Evolutionary conservation across 164 flowering plant species (phyloP).

Genomic region (Vitis cinerea): DNA sequence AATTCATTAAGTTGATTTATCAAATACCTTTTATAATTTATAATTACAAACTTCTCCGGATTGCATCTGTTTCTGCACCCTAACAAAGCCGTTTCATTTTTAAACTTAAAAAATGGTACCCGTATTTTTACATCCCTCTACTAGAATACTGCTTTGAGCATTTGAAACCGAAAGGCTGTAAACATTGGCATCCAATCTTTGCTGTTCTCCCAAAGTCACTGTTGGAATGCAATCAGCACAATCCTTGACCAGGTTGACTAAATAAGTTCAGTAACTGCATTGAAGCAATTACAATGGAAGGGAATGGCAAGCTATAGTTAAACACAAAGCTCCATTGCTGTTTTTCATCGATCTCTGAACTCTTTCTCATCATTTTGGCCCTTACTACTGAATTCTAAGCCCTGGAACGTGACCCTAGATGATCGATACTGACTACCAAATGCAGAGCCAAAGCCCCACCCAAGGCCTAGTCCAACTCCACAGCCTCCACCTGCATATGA

Average conservation of each 20-base stretch:
- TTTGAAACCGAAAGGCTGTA: no score
- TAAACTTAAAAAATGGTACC: no score
- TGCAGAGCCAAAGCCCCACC: conserved; percentile 95
- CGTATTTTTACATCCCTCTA: no score
- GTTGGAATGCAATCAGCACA: background rate
- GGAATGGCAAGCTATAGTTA: conserved; percentile 5
- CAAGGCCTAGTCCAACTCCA: conserved; percentile 91
- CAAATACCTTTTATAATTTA: no score
- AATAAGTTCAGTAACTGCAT: background rate
- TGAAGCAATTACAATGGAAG: background rate
- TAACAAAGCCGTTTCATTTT: no score
- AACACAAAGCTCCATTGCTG: conserved; percentile 15
- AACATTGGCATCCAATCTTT: no score
- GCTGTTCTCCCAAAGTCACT: no score
- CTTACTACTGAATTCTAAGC: conserved; percentile 39
- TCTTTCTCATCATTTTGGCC: conserved; percentile 17
- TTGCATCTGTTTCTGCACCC: no score
- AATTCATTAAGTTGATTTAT: no score
- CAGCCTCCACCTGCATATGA: conserved; percentile 81
- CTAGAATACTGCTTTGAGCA: no score
- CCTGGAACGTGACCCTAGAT: conserved; percentile 59
- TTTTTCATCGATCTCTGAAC: conserved; percentile 14
- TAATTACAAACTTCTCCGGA: no score
- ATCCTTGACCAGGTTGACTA: conserved; percentile 2
- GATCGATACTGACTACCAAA: conserved; percentile 78